Percentiles rank a stretch among this genome's conserved stretches.
These are phyloP conservation scores for Phytopythium oedochilum DNA, from an alignment of 352 stramenopile genomes.

Conservation along the genomic window DNA sequence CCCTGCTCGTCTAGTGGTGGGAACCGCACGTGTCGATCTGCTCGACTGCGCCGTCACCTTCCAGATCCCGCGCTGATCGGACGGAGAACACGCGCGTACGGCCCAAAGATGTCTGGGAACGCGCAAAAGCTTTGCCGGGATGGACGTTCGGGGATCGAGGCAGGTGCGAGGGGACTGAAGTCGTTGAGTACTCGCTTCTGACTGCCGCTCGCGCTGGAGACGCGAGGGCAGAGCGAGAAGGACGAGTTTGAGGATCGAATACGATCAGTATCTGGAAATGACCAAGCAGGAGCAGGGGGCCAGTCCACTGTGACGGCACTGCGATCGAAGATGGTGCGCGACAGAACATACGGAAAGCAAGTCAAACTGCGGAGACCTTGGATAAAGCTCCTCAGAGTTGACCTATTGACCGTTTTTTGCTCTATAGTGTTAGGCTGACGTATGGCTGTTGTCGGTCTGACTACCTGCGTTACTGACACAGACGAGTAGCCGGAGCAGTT, in stretches of 20 bases:
- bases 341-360: neutral
- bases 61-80: too few relatives aligned
- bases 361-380: neutral
- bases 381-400: conserved; percentile 1
- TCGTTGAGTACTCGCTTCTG: neutral
- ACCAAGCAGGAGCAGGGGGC: neutral
- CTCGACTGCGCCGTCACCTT: neutral
- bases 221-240: conserved; percentile 1
- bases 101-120: too few relatives aligned
- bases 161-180: neutral
- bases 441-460: neutral
- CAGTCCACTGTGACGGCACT: neutral
- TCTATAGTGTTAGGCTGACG: neutral
- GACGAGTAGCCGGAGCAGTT: neutral
- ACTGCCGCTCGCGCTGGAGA: neutral
- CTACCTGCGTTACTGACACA: conserved; percentile 5
- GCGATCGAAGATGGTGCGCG: neutral
- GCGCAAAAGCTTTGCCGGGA: too few relatives aligned
- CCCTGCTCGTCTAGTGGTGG: neutral
- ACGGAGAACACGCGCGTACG: too few relatives aligned
- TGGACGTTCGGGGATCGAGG: too few relatives aligned
- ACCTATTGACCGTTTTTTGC: neutral
- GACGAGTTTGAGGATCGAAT: conserved; percentile 4
- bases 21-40: neutral
- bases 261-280: conserved; percentile 5